A percentile compares a stretch with the other conserved stretches of the same genome.
Evolutionary conservation across 2,329 filamentous ascomycete genomes (phyloP).

Genomic region (Aureobasidium leucospermi): DNA sequence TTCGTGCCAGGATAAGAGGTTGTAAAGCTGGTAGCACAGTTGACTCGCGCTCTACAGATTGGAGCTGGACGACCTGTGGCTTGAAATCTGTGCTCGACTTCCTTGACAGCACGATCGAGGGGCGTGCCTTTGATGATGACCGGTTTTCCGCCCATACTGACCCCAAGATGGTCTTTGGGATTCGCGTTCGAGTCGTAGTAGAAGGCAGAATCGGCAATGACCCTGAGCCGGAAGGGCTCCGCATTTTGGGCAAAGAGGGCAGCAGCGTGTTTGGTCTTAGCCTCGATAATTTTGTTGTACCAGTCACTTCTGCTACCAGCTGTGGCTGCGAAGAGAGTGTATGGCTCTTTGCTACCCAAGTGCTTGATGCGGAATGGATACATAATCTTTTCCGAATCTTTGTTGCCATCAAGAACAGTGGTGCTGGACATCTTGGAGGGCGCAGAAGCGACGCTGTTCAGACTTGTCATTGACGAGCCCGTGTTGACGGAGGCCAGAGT

Average conservation of each 20-base stretch:
- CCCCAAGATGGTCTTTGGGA: conserved; percentile 29
- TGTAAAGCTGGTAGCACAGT: conserved; percentile 87
- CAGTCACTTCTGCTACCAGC: conserved; percentile 73
- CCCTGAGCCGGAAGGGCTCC: conserved; percentile 85
- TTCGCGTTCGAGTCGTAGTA: conserved; percentile 61
- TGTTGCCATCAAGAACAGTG: conserved; percentile 46
- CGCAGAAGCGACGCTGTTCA: conserved; percentile 43
- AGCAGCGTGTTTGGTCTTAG: conserved; percentile 87
- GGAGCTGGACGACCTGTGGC: conserved; percentile 61
- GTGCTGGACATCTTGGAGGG: conserved; percentile 32
- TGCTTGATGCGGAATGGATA: conserved; percentile 97
- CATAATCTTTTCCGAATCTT: conserved; percentile 70
- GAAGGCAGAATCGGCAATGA: conserved; percentile 89
- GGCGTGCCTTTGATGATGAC: conserved; percentile 86
- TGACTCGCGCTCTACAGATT: conserved; percentile 78
- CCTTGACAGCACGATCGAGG: conserved; percentile 79
- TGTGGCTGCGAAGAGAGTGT: conserved; percentile 79
- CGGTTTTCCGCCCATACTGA: conserved; percentile 45
- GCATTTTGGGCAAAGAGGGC: conserved; percentile 87
- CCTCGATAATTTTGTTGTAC: conserved; percentile 89
- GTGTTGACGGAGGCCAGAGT: conserved; percentile 61
- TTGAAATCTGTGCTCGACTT: conserved; percentile 70
- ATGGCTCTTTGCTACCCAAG: conserved; percentile 76
- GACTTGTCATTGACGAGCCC: conserved; percentile 48
- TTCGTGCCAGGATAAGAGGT: conserved; percentile 61